Conservation (phyloP, 2,329 filamentous ascomycete species). For the Trichophyton rubrum region DNA sequence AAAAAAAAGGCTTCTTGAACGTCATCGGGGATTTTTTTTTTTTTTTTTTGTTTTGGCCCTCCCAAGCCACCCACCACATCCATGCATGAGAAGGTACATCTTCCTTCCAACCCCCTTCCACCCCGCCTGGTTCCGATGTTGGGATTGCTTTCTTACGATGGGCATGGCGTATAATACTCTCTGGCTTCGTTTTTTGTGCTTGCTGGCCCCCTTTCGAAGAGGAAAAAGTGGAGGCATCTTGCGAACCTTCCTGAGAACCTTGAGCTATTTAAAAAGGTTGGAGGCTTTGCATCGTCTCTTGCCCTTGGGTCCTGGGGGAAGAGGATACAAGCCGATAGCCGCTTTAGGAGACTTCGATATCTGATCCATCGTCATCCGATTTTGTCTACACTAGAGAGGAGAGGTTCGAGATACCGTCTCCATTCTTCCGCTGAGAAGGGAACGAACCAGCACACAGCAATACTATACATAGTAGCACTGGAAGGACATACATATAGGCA, state of each 20-base stretch:
- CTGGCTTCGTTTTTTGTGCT: neutral
- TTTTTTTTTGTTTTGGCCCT: neutral
- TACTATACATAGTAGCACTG: too few species aligned
- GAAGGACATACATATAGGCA: too few species aligned
- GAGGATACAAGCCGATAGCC: neutral
- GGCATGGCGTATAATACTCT: neutral
- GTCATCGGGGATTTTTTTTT: neutral
- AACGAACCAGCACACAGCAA: too few species aligned
- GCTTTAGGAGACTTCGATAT: neutral
- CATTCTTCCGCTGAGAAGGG: too few species aligned
- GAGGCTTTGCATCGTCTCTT: neutral
- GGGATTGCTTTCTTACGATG: neutral
- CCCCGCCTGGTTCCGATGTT: slow-evolving; percentile 1
- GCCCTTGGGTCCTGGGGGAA: neutral
- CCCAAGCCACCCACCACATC: neutral
- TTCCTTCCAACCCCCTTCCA: neutral
- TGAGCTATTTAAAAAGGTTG: slow-evolving; percentile 2
- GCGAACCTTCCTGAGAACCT: neutral
- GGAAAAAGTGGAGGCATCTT: neutral
- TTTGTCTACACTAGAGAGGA: too few species aligned
- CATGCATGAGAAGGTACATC: neutral
- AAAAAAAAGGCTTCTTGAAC: neutral
- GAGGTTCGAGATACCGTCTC: too few species aligned
- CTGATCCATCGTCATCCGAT: neutral
- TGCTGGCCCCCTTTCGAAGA: neutral